phyloP scores from a whole-genome alignment of 768 basidiomycete genomes.

The Cystofilobasidium macerans region DNA sequence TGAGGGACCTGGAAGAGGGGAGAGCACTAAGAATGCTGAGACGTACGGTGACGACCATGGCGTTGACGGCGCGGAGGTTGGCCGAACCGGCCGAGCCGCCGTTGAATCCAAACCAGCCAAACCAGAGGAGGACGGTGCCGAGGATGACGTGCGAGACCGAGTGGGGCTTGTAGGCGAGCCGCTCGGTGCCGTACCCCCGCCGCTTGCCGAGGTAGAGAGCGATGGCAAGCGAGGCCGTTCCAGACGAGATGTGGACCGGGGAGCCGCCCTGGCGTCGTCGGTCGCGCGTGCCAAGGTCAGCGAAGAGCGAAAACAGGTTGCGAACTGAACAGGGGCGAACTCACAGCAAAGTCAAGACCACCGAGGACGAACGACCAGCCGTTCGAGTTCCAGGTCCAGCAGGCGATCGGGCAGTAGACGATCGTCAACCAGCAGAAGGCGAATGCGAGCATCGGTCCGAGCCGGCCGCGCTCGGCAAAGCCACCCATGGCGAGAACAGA shows the following conservation, averaged over 20 bases:
- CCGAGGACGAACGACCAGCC: slow-evolving; percentile 70
- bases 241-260: slow-evolving; percentile 84
- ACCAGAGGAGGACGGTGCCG: slow-evolving; percentile 77
- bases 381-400: slow-evolving; percentile 60
- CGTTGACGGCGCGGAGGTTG: slow-evolving; percentile 72
- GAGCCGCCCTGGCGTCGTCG: too few relatives aligned
- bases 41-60: slow-evolving; percentile 61
- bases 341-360: slow-evolving; percentile 26
- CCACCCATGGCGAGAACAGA: slow-evolving; percentile 39
- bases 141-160: slow-evolving; percentile 73
- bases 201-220: slow-evolving; percentile 72
- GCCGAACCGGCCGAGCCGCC: slow-evolving; percentile 85
- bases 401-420: slow-evolving; percentile 68
- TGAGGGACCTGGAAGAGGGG: background rate
- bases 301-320: too few relatives aligned
- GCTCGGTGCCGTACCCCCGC: slow-evolving; percentile 79
- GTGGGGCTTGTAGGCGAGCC: slow-evolving; percentile 74
- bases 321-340: too few relatives aligned
- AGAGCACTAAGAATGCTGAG: too few relatives aligned
- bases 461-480: slow-evolving; percentile 73
- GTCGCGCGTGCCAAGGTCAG: too few relatives aligned
- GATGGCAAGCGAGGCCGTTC: slow-evolving; percentile 74
- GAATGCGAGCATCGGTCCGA: slow-evolving; percentile 65
- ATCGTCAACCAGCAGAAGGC: slow-evolving; percentile 74
- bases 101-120: slow-evolving; percentile 60